Evolutionary conservation across 2,329 filamentous ascomycete species (phyloP).

Genomic region (Zasmidium cellare): DNA sequence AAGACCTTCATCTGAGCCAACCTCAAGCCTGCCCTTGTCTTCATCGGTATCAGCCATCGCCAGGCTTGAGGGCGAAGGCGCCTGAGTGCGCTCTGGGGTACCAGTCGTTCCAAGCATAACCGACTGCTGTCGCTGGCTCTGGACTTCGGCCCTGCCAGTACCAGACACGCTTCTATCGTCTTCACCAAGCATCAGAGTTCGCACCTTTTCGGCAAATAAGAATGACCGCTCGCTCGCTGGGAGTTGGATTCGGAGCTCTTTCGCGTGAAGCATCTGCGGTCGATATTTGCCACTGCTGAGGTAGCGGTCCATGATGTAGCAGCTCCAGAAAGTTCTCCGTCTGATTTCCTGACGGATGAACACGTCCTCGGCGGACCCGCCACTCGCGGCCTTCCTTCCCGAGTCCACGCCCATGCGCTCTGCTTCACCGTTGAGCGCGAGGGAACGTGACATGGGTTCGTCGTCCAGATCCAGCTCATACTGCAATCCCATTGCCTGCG

Average conservation of each 20-base stretch:
- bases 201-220: constrained; percentile 60
- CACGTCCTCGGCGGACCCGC: constrained; percentile 34
- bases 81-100: constrained; percentile 20
- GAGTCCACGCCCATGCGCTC: constrained; percentile 38
- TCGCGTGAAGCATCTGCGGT: constrained; percentile 58
- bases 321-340: constrained; percentile 72
- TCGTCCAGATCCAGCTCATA: constrained; percentile 52
- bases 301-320: constrained; percentile 70
- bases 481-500: constrained; percentile 62
- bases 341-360: constrained; percentile 64
- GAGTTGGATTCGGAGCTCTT: constrained; percentile 64
- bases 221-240: constrained; percentile 68
- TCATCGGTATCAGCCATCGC: constrained; percentile 30
- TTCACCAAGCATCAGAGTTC: constrained; percentile 51
- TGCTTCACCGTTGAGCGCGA: constrained; percentile 39
- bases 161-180: constrained; percentile 38
- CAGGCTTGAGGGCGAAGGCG: constrained; percentile 19
- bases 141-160: constrained; percentile 40
- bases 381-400: constrained; percentile 30
- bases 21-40: constrained; percentile 53
- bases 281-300: constrained; percentile 65
- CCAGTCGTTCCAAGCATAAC: constrained; percentile 29
- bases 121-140: constrained; percentile 50
- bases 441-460: constrained; percentile 36
- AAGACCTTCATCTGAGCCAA: constrained; percentile 50